Evolutionary conservation across 2,329 filamentous ascomycete species (phyloP).

Genomic region (Botrytis byssoidea): DNA sequence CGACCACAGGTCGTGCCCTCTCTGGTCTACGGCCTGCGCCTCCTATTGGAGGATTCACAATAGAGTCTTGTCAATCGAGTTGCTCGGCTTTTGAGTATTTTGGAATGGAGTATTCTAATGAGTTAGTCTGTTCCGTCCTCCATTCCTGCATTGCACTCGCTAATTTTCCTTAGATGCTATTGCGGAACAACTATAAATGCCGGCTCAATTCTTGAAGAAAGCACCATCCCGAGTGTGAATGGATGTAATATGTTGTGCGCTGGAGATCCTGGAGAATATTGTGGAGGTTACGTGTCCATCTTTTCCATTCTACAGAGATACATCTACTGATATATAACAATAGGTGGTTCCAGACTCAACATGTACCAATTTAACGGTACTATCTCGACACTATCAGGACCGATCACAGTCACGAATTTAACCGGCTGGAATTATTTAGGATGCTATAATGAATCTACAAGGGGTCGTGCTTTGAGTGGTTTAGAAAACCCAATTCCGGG

Average conservation of each 20-base stretch:
- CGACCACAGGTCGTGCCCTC: constrained; percentile 46
- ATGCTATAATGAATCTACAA: constrained; percentile 28
- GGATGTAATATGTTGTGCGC: constrained; percentile 33
- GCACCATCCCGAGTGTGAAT: constrained; percentile 22
- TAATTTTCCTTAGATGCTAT: constrained; percentile 27
- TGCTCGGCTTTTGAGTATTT: constrained; percentile 38
- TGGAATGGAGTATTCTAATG: constrained; percentile 33
- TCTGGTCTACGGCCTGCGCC: constrained; percentile 25
- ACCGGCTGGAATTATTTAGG: constrained; percentile 25
- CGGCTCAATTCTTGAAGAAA: constrained; percentile 19
- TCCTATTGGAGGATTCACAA: constrained; percentile 34
- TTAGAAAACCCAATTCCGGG: constrained; percentile 14
- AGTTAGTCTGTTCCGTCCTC: not conserved
- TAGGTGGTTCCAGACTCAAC: not conserved
- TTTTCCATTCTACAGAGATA: not conserved
- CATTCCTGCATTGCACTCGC: not conserved
- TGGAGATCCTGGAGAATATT: constrained; percentile 38
- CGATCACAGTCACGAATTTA: constrained; percentile 26
- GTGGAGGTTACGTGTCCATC: constrained; percentile 31
- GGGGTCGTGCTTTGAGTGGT: constrained; percentile 25
- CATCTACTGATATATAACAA: not conserved
- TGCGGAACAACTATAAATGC: constrained; percentile 31
- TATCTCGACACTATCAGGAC: constrained; percentile 7
- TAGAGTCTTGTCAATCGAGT: constrained; percentile 36
- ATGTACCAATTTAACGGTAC: constrained; percentile 26